Evolutionary conservation across 1,284 basidiomycete species (phyloP).

Genomic region (Cystobasidium pallidum): DNA sequence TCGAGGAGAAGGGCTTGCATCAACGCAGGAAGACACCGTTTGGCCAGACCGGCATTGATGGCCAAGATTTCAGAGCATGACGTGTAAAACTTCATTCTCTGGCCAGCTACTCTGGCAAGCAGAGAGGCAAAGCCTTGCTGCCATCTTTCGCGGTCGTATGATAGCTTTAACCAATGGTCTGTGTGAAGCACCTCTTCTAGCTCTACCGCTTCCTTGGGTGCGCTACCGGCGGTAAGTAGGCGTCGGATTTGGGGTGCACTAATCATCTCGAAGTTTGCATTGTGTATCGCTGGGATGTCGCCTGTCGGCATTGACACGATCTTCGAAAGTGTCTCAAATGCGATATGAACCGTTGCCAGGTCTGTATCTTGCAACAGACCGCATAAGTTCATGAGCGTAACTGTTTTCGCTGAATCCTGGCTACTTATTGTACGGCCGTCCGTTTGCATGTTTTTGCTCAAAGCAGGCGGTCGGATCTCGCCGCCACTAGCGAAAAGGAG

Average conservation of each 20-base stretch:
- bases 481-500: background rate
- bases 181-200: background rate
- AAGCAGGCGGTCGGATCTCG: background rate
- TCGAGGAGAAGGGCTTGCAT: constrained; percentile 68
- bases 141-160: constrained; percentile 61
- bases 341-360: constrained; percentile 5
- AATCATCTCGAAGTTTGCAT: constrained; percentile 1
- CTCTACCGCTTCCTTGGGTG: background rate
- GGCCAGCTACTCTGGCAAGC: constrained; percentile 66
- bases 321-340: constrained; percentile 37
- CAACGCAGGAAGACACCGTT: constrained; percentile 71
- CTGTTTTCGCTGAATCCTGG: background rate
- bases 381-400: background rate
- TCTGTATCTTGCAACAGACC: background rate
- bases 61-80: constrained; percentile 68
- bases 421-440: background rate
- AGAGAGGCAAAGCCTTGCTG: constrained; percentile 66
- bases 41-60: constrained; percentile 65
- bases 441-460: background rate
- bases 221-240: background rate
- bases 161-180: constrained; percentile 11
- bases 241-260: background rate
- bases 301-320: constrained; percentile 10
- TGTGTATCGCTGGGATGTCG: background rate
- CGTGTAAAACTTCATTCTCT: constrained; percentile 67